Evolutionary conservation across 306 rosid genomes (phyloP).

Genomic region (Echinosophora koreensis): DNA sequence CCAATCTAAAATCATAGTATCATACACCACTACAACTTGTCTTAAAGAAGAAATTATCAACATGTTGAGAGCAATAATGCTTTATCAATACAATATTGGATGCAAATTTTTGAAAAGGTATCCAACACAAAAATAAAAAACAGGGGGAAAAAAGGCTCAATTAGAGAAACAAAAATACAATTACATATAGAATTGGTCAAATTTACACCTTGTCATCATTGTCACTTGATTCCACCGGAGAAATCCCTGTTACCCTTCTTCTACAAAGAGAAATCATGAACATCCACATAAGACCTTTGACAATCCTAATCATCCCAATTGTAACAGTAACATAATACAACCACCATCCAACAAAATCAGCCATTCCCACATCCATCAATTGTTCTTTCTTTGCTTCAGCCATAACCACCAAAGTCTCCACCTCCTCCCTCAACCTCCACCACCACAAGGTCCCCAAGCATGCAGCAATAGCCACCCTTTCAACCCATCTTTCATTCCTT

Average conservation of each 20-base stretch:
- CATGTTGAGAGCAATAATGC: conserved; percentile 12
- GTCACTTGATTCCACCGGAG: conserved; percentile 31
- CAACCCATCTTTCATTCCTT: conserved; percentile 69
- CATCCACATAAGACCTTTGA: conserved; percentile 74
- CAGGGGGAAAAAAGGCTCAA: neutral
- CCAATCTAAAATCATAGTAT: too few relatives aligned
- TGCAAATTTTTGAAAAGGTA: neutral
- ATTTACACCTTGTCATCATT: conserved; percentile 64
- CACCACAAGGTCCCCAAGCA: conserved; percentile 79
- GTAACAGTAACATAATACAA: conserved; percentile 80
- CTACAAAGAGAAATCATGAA: conserved; percentile 55
- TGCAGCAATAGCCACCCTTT: conserved; percentile 62
- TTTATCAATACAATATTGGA: neutral
- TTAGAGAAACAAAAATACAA: neutral
- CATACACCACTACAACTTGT: neutral
- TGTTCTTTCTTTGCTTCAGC: conserved; percentile 60
- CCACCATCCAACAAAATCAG: conserved; percentile 81
- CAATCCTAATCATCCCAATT: conserved; percentile 76
- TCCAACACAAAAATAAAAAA: neutral
- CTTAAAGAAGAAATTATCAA: conserved; percentile 25
- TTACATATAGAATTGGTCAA: conserved; percentile 32
- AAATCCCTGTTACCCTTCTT: conserved; percentile 44
- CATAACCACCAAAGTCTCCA: conserved; percentile 71
- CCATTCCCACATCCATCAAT: conserved; percentile 54
- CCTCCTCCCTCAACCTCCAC: conserved; percentile 85